These are phyloP conservation scores for Epichloe coenophiala DNA, from an alignment of 2,329 filamentous ascomycete genomes.

Conservation along the genomic window DNA sequence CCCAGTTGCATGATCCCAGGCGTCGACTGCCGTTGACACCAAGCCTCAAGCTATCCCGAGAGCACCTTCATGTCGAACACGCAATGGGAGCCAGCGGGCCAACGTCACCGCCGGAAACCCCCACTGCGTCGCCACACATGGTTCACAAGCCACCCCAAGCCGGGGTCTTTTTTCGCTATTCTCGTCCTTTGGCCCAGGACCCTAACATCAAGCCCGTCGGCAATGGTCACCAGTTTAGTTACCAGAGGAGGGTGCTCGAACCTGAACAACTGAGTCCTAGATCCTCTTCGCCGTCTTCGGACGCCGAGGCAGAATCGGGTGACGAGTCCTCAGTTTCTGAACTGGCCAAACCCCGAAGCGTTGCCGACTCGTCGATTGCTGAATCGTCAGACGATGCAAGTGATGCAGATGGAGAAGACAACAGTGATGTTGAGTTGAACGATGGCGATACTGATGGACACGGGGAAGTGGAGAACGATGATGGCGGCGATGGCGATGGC, in stretches of 20 bases:
- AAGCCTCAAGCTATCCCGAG: slow-evolving; percentile 23
- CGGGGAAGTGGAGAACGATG: not conserved
- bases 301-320: slow-evolving; percentile 10
- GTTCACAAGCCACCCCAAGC: slow-evolving; percentile 20
- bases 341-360: not conserved
- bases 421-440: not conserved
- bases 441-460: not conserved
- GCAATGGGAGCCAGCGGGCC: slow-evolving; percentile 19
- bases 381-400: not conserved
- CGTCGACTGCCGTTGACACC: slow-evolving; percentile 27
- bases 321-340: slow-evolving; percentile 4
- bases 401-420: not conserved
- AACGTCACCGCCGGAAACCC: slow-evolving; percentile 35
- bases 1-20: slow-evolving; percentile 9
- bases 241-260: slow-evolving; percentile 18
- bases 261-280: slow-evolving; percentile 24
- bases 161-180: slow-evolving; percentile 19
- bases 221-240: slow-evolving; percentile 29
- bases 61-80: slow-evolving; percentile 12
- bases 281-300: slow-evolving; percentile 20
- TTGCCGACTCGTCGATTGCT: not conserved
- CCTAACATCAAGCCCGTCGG: slow-evolving; percentile 29
- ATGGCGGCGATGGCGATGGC: not conserved
- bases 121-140: slow-evolving; percentile 24
- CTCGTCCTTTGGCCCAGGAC: slow-evolving; percentile 19